Percentiles rank a stretch among this genome's conserved stretches.
Evolutionary conservation across 176 grass and related monocot genomes (phyloP).

Genomic region (Saccharum officinarum): DNA sequence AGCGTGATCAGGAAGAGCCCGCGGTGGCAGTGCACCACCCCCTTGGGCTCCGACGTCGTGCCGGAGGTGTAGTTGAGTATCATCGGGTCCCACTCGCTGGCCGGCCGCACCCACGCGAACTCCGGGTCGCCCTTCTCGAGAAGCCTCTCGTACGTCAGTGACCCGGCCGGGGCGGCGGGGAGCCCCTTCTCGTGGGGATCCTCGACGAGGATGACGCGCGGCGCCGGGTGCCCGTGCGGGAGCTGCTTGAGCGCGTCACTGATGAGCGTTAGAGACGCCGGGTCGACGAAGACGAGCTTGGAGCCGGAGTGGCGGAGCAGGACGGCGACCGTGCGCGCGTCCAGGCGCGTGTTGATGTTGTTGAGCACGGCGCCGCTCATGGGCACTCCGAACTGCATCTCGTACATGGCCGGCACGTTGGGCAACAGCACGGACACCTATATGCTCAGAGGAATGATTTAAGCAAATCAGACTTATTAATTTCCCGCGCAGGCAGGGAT

Average conservation of each 20-base stretch:
- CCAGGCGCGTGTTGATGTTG: conserved; percentile 82
- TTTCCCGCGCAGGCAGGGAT: too few relatives aligned
- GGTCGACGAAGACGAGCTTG: conserved; percentile 69
- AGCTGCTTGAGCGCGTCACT: not conserved
- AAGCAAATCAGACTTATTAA: too few relatives aligned
- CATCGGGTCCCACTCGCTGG: too few relatives aligned
- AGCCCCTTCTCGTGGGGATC: too few relatives aligned
- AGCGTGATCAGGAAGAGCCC: too few relatives aligned
- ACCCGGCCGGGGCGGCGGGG: too few relatives aligned
- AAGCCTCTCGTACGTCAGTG: too few relatives aligned
- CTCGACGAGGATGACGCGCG: too few relatives aligned
- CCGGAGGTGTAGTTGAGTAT: too few relatives aligned
- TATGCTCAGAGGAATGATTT: not conserved
- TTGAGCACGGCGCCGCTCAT: conserved; percentile 97
- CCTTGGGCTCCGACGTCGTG: too few relatives aligned
- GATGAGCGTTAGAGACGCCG: not conserved
- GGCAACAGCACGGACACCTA: conserved; percentile 85
- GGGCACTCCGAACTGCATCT: conserved; percentile 87
- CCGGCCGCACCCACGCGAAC: not conserved
- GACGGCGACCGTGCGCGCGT: conserved; percentile 71
- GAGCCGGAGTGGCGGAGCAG: conserved; percentile 69
- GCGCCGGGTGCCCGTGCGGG: not conserved
- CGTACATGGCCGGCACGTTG: conserved; percentile 92
- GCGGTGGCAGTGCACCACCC: too few relatives aligned
- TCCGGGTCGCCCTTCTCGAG: too few relatives aligned